A percentile compares a stretch with the other conserved stretches of the same genome.
phyloP scores from a whole-genome alignment of 2,329 filamentous ascomycete species.

The Cryphonectria japonica region DNA sequence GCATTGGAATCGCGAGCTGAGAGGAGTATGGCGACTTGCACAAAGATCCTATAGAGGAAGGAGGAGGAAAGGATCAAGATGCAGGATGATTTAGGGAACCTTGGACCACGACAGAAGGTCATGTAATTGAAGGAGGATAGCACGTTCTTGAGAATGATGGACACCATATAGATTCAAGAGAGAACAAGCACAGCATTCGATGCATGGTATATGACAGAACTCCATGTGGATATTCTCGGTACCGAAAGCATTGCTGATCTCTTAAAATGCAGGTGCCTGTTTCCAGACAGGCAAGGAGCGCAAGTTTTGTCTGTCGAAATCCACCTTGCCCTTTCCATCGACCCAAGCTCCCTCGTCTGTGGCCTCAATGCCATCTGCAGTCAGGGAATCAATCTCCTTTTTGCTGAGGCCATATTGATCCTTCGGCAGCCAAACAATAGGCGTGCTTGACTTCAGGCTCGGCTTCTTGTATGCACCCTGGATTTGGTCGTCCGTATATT shows the following conservation, averaged over 20 bases:
- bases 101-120: background rate
- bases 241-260: background rate
- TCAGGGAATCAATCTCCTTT: conserved; percentile 20
- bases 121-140: background rate
- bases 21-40: background rate
- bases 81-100: background rate
- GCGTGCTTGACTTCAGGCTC: conserved; percentile 24
- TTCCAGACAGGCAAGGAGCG: conserved; percentile 24
- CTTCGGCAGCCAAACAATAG: conserved; percentile 26
- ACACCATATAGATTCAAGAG: background rate
- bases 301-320: conserved; percentile 22
- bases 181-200: background rate
- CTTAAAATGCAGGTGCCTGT: conserved; percentile 17
- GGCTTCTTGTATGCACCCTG: conserved; percentile 26
- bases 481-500: conserved; percentile 24
- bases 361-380: conserved; percentile 17
- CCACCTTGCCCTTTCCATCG: conserved; percentile 22
- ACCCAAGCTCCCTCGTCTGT: conserved; percentile 28
- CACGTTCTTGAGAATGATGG: background rate
- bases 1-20: background rate
- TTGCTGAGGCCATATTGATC: conserved; percentile 27
- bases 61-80: too few relatives aligned
- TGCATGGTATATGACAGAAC: background rate
- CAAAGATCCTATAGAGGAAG: background rate
- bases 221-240: background rate